phyloP scores from a whole-genome alignment of 2,329 filamentous ascomycete genomes.

The Zarea fungicola region DNA sequence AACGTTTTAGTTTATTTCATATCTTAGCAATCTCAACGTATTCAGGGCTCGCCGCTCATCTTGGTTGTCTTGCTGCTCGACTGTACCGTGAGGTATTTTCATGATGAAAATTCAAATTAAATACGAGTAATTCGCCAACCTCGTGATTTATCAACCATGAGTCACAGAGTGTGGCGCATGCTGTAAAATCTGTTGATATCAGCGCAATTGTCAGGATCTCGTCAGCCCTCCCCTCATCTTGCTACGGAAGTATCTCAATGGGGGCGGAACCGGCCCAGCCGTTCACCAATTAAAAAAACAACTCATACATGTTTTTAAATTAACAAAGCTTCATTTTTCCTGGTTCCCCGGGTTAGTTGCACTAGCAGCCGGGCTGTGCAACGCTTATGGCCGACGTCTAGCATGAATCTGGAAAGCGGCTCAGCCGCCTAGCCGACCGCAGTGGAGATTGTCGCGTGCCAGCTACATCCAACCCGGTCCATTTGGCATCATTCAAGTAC shows the following conservation, averaged over 20 bases:
- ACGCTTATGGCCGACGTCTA: not conserved
- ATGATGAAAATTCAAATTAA: too few relatives aligned
- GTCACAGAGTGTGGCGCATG: not conserved
- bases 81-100: too few relatives aligned
- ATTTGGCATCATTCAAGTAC: too few relatives aligned
- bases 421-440: not conserved
- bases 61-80: too few relatives aligned
- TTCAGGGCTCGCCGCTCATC: too few relatives aligned
- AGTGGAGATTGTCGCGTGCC: slow-evolving; percentile 8
- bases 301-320: not conserved
- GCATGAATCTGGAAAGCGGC: slow-evolving; percentile 5
- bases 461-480: too few relatives aligned
- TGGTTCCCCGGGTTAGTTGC: not conserved
- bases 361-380: slow-evolving; percentile 1
- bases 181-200: too few relatives aligned
- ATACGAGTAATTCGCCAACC: too few relatives aligned
- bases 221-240: not conserved
- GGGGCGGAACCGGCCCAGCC: not conserved
- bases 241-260: not conserved
- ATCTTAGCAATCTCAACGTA: too few relatives aligned
- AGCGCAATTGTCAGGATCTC: not conserved
- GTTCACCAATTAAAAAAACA: not conserved
- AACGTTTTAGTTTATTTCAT: too few relatives aligned
- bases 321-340: not conserved
- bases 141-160: not conserved